Evolutionary conservation across 768 basidiomycete genomes (phyloP), one percentile per base, ranked within the genome.

Genomic region (Lactarius hatsudake): DNA sequence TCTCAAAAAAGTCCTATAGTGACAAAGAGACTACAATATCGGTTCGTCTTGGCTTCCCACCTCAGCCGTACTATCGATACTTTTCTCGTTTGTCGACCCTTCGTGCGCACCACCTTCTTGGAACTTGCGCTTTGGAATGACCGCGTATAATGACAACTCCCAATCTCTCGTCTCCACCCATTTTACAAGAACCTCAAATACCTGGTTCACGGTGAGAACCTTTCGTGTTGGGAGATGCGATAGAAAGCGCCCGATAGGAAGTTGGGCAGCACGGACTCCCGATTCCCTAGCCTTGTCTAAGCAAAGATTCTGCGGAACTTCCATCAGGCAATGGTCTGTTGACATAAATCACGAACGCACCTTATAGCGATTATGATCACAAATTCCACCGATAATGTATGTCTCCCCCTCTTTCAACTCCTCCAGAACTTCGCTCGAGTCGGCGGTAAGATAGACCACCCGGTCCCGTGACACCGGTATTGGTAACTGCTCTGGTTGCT

Each of bases 331-430:
- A 45, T 42, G 28, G 20, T 45, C 15, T 15, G 8, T 36, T 17
- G 10, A 5, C 8, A 15, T 32, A 32, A 68, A 48, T 26, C 36
- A 23, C 12, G 9, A 23, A 43, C 62, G 58, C 64, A 87, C 96
- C 86, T 96, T 98, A 81, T 96, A 93, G 53, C 96, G 90, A 78
- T 99, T 99, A 74, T 91, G 92, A 76, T 99, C 97, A 66, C 89
- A 90, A 71, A 99, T 90, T 6, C 96, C 96, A 34, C 96, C 96
- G 61, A 99, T 95, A 72, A 99, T 87, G 75, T 98, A 98, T 9
- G 88, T 91, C 74, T 96, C 90, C 53, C 88, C 87, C 63, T 93
- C 87, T 63, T 82, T 86, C 63, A 99, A 84, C 72, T 91, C 89
- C n/a, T 81, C 79, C 53, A 99, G 79, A 77, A 96, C 93, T 59